phyloP scores from a whole-genome alignment of 1,139 yeast genomes.

The Zygosaccharomyces sapae region DNA sequence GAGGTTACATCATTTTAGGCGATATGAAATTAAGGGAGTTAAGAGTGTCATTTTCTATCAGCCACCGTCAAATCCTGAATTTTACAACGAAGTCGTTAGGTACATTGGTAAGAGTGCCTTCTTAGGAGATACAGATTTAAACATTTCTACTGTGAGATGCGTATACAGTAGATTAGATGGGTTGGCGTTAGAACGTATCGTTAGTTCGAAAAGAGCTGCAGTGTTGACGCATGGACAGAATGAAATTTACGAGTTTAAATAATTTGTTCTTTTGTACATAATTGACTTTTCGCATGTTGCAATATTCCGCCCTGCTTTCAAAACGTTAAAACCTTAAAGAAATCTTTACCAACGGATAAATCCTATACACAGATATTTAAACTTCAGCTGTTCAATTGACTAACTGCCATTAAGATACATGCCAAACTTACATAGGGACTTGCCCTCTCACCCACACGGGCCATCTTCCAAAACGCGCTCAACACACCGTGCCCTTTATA shows the following conservation, averaged over 20 bases:
- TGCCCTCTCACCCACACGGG: constrained; percentile 89
- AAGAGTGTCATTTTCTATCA: constrained; percentile 78
- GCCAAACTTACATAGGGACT: constrained; percentile 92
- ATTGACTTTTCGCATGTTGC: not conserved
- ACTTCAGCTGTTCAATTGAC: constrained; percentile 43
- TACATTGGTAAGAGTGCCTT: constrained; percentile 44
- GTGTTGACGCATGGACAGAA: constrained; percentile 62
- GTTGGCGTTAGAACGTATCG: constrained; percentile 71
- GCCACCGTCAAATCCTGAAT: constrained; percentile 78
- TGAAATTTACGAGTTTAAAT: constrained; percentile 69
- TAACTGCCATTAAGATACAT: constrained; percentile 79
- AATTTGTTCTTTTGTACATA: constrained; percentile 2
- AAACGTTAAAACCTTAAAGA: not conserved
- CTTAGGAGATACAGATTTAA: constrained; percentile 49
- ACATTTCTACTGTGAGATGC: constrained; percentile 60
- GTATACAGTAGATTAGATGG: constrained; percentile 81
- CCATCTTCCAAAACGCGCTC: constrained; percentile 91
- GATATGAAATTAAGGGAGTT: constrained; percentile 84
- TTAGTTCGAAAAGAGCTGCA: constrained; percentile 73
- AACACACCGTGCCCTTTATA: constrained; percentile 49
- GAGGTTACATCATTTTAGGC: constrained; percentile 85
- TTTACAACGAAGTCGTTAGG: constrained; percentile 71
- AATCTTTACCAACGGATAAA: too few species aligned
- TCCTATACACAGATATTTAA: not conserved
- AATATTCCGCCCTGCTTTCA: not conserved